Base-by-base conservation (phyloP, 169 alveolate genomes). In the Besnoitia besnoiti region DNA sequence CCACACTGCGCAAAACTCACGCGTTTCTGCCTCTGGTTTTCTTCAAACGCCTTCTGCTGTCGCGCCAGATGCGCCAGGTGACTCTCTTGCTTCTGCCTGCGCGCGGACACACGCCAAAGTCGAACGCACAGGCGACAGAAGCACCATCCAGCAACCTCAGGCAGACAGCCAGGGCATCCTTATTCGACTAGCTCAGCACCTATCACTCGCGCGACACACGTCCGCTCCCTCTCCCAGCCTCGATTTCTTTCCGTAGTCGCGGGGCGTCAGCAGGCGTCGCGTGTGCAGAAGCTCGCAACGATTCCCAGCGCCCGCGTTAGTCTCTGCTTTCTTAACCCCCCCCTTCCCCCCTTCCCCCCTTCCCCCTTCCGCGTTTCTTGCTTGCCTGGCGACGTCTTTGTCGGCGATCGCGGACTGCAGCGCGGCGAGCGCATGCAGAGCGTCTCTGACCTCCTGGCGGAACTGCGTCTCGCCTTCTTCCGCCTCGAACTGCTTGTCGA, bases 371-470 rank as follows among this genome's bases (percentile, higher is more conserved):
- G n/a, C 67, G 67, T 8, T 0, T 21, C 67, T 16, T 55, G 44
- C 87, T 37, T 35, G 30, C 87, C 87, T 77, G 37, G 87, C 87
- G 55, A 42, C 40, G n/a, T 3, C 59, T 77, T 77, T 77, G 40
- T 77, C 87, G 33, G 87, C 87, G 30, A 77, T 8, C 33, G 87
- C 59, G 33, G 50, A 40, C 87, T 44, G 87, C 19, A 27, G 7
- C 35, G 87, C 55, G 16, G 35, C 50, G 30, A 77, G 3, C 37
- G 55, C 87, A 16, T 77, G n/a, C 59, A 77, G 59, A 16, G 33
- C 59, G n/a, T 77, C 87, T 37, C 14, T 40, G 49, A 77, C 21
- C 59, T 16, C 16, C 33, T 40, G 40, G 19, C 87, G 40, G 40
- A 77, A 42, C 27, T 16, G 14, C 37, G 87, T 42, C 40, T 77